A percentile compares a stretch with the other conserved stretches of the same genome.
phyloP scores from a whole-genome alignment of 1,284 basidiomycete genomes.

The Pascua guehoae region DNA sequence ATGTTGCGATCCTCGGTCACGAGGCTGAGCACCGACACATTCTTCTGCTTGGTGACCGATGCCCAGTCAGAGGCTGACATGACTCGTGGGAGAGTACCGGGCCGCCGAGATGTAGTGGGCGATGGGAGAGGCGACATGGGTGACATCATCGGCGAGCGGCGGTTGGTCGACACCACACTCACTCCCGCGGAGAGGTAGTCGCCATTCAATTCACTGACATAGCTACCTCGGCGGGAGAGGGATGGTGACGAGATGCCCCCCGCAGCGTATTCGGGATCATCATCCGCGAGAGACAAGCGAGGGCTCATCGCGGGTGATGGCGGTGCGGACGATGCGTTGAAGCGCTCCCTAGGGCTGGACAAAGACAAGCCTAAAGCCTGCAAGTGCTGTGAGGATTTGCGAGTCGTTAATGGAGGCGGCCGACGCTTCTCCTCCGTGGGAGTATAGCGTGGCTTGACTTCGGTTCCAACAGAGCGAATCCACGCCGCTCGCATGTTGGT shows the following conservation, averaged over 20 bases:
- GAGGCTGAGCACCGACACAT: constrained; percentile 34
- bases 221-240: constrained; percentile 35
- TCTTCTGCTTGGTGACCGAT: constrained; percentile 39
- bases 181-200: neutral
- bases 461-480: constrained; percentile 10
- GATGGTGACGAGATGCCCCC: constrained; percentile 18
- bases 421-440: constrained; percentile 15
- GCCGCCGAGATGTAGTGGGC: constrained; percentile 14
- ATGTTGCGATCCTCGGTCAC: constrained; percentile 18
- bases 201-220: constrained; percentile 16
- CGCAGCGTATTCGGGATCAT: constrained; percentile 5
- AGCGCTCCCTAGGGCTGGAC: constrained; percentile 9
- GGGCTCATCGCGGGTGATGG: constrained; percentile 18
- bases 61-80: constrained; percentile 38
- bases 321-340: constrained; percentile 10
- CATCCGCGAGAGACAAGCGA: neutral
- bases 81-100: constrained; percentile 32
- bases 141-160: neutral
- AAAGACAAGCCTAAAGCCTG: constrained; percentile 5
- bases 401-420: constrained; percentile 34
- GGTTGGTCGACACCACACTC: no score
- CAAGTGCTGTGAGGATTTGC: constrained; percentile 38
- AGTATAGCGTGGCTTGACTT: neutral
- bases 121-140: neutral
- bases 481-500: constrained; percentile 41